Percentiles rank a stretch among this genome's conserved stretches.
These are phyloP conservation scores for Actinomucor elegans DNA, from an alignment of 371 early-diverging fungal species.

Conservation along the genomic window DNA sequence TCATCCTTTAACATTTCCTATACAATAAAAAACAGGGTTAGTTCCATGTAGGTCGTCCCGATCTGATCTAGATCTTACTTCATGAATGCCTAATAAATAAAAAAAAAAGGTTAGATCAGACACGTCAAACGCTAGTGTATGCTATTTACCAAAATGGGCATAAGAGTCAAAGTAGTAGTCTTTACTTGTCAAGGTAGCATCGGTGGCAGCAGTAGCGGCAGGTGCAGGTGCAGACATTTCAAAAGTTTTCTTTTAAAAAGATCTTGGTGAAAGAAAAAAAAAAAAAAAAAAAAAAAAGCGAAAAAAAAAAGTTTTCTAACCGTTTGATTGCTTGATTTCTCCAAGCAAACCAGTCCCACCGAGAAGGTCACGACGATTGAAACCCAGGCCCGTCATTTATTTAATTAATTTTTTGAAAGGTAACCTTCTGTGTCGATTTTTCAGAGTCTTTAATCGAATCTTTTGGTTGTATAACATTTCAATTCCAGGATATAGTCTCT, in stretches of 20 bases:
- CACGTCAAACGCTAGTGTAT: slow-evolving; percentile 20
- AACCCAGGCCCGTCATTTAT: too few relatives aligned
- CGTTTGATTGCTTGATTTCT: too few relatives aligned
- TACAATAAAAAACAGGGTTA: slow-evolving; percentile 11
- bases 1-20: slow-evolving; percentile 95
- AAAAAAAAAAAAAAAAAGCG: too few relatives aligned
- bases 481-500: too few relatives aligned
- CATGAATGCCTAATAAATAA: slow-evolving; percentile 50
- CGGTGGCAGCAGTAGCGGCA: slow-evolving; percentile 11
- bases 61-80: slow-evolving; percentile 27
- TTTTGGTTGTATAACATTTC: too few relatives aligned
- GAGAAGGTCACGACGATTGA: too few relatives aligned
- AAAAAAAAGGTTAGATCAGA: slow-evolving; percentile 7
- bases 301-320: too few relatives aligned
- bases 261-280: too few relatives aligned
- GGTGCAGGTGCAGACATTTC: slow-evolving; percentile 4
- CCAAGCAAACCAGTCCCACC: too few relatives aligned
- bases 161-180: slow-evolving; percentile 98
- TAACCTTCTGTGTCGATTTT: too few relatives aligned
- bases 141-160: slow-evolving; percentile 89
- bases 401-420: too few relatives aligned
- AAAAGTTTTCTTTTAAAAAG: background rate
- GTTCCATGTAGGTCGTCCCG: background rate
- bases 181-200: slow-evolving; percentile 68
- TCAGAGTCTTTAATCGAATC: too few relatives aligned